Evolutionary conservation across 1,284 basidiomycete species (phyloP).

Genomic region (Lentinus polychrous): DNA sequence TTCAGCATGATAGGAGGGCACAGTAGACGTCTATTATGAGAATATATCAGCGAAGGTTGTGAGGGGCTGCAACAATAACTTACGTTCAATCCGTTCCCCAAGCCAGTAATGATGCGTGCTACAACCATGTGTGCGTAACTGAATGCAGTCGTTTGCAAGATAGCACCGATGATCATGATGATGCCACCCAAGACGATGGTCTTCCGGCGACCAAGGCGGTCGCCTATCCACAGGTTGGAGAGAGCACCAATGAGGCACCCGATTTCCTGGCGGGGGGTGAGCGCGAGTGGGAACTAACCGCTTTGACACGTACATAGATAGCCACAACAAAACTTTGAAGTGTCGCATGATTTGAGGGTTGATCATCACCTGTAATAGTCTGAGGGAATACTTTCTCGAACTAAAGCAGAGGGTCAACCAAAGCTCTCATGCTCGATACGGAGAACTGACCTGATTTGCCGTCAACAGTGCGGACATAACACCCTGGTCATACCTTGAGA

Average conservation of each 20-base stretch:
- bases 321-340: constrained; percentile 49
- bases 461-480: constrained; percentile 57
- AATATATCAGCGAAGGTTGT: constrained; percentile 1
- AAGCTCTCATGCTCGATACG: neutral
- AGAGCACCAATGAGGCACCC: constrained; percentile 47
- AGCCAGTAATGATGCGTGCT: constrained; percentile 54
- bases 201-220: constrained; percentile 43
- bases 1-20: constrained; percentile 61
- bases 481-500: constrained; percentile 53
- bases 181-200: constrained; percentile 46
- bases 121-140: constrained; percentile 52
- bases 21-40: constrained; percentile 49
- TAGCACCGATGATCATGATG: constrained; percentile 60
- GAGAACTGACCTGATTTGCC: constrained; percentile 33
- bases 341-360: constrained; percentile 39
- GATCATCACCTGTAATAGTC: constrained; percentile 27
- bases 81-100: constrained; percentile 67
- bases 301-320: constrained; percentile 36
- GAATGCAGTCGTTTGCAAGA: constrained; percentile 49
- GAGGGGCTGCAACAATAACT: constrained; percentile 13
- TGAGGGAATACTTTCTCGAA: constrained; percentile 48
- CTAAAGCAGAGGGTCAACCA: constrained; percentile 17
- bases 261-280: constrained; percentile 33
- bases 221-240: constrained; percentile 48
- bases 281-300: constrained; percentile 1